A percentile compares a stretch with the other conserved stretches of the same genome.
Evolutionary conservation across 78 protist species (phyloP).

Genomic region (Dictyostelium capitatum): DNA sequence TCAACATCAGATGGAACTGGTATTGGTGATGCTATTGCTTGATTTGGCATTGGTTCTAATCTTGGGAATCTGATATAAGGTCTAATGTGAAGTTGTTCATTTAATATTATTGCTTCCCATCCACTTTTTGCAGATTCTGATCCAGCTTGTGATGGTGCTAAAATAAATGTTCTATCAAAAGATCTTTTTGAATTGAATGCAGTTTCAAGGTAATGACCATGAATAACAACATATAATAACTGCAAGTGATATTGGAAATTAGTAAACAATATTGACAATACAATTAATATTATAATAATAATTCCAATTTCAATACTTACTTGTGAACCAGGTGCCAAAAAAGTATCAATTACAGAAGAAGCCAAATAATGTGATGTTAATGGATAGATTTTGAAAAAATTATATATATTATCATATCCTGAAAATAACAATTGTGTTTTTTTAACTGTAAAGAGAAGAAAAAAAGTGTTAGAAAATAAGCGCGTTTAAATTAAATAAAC

Average conservation of each 20-base stretch:
- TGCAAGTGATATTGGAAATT: not conserved
- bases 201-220: conserved; percentile 60
- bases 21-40: not conserved
- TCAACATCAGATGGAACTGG: not conserved
- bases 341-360: conserved; percentile 41
- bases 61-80: conserved; percentile 59
- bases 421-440: conserved; percentile 19
- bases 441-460: not conserved
- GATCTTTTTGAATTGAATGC: conserved; percentile 38
- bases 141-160: conserved; percentile 51
- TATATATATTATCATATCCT: conserved; percentile 42
- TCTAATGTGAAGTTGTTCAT: conserved; percentile 71
- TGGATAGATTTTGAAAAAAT: conserved; percentile 51
- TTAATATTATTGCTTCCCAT: conserved; percentile 70
- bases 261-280: not conserved
- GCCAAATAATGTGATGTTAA: conserved; percentile 26
- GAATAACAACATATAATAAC: conserved; percentile 41
- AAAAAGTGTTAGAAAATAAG: no score
- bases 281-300: not conserved
- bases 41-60: conserved; percentile 1
- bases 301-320: conserved; percentile 8
- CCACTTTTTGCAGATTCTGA: conserved; percentile 72
- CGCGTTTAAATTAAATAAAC: not conserved
- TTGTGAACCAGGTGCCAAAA: conserved; percentile 63
- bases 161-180: conserved; percentile 41